Conservation (phyloP, 2,329 filamentous ascomycete genomes). For the Neoarthrinium moseri region DNA sequence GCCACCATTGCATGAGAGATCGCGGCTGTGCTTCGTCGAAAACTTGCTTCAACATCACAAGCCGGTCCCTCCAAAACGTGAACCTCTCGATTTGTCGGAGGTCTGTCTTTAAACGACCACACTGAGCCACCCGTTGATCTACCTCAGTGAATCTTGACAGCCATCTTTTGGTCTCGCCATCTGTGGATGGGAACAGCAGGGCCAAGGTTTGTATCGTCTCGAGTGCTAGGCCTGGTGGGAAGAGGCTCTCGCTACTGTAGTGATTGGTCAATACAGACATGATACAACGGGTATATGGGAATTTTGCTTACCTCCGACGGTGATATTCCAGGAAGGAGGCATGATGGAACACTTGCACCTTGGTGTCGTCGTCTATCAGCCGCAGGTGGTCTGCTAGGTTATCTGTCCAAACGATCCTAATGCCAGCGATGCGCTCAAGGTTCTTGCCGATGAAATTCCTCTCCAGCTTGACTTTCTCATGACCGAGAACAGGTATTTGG, state of each 20-base stretch:
- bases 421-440: conserved; percentile 31
- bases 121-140: neutral
- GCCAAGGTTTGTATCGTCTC: too few species aligned
- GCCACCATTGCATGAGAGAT: neutral
- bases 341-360: conserved; percentile 38
- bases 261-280: neutral
- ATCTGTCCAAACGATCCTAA: conserved; percentile 33
- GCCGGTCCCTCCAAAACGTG: conserved; percentile 1
- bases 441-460: conserved; percentile 20
- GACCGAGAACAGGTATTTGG: neutral
- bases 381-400: conserved; percentile 41
- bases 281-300: neutral
- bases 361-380: conserved; percentile 35
- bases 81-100: neutral
- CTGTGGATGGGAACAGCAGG: neutral
- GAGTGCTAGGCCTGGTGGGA: neutral
- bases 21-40: neutral
- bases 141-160: neutral
- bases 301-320: conserved; percentile 10
- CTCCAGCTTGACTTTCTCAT: conserved; percentile 10
- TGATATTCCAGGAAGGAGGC: conserved; percentile 33
- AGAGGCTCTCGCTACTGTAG: neutral
- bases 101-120: neutral
- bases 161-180: neutral
- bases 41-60: neutral